These are phyloP conservation scores for Ustilago lituana DNA, from an alignment of 1,284 basidiomycete genomes.

Conservation along the genomic window DNA sequence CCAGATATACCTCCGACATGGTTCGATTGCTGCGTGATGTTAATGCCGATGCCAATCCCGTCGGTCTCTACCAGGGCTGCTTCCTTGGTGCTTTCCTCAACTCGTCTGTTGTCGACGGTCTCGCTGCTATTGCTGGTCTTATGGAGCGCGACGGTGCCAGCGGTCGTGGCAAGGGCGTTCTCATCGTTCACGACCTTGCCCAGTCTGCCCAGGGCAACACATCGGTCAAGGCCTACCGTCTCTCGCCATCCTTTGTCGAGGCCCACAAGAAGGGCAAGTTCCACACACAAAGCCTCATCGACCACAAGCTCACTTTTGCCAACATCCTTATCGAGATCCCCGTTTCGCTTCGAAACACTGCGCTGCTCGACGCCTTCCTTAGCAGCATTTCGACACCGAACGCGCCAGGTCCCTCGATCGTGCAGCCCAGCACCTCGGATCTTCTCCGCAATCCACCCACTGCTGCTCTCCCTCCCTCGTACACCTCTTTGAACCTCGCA, in stretches of 20 bases:
- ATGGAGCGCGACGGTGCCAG: conserved; percentile 65
- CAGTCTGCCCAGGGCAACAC: conserved; percentile 80
- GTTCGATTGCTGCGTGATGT: conserved; percentile 87
- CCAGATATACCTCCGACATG: conserved; percentile 82
- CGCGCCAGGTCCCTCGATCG: conserved; percentile 64
- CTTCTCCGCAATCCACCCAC: conserved; percentile 57
- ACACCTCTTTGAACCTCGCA: conserved; percentile 63
- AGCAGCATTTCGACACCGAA: conserved; percentile 73
- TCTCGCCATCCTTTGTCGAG: conserved; percentile 83
- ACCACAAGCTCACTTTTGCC: conserved; percentile 86
- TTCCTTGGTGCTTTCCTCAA: conserved; percentile 73
- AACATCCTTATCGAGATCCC: conserved; percentile 90
- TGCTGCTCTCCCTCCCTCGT: conserved; percentile 54
- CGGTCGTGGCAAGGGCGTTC: conserved; percentile 62
- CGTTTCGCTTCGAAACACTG: conserved; percentile 84
- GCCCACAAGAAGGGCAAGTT: conserved; percentile 88
- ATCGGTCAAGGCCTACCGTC: conserved; percentile 87
- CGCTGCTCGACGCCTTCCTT: conserved; percentile 86
- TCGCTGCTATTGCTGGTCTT: conserved; percentile 58
- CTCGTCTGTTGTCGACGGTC: conserved; percentile 87
- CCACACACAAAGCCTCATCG: conserved; percentile 81
- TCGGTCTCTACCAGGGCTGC: conserved; percentile 98
- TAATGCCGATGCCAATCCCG: conserved; percentile 90
- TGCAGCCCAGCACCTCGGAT: conserved; percentile 52
- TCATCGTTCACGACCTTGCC: conserved; percentile 65